These are phyloP conservation scores for Arabidopsis suecica DNA, from an alignment of 345 rosid species.

Conservation along the genomic window DNA sequence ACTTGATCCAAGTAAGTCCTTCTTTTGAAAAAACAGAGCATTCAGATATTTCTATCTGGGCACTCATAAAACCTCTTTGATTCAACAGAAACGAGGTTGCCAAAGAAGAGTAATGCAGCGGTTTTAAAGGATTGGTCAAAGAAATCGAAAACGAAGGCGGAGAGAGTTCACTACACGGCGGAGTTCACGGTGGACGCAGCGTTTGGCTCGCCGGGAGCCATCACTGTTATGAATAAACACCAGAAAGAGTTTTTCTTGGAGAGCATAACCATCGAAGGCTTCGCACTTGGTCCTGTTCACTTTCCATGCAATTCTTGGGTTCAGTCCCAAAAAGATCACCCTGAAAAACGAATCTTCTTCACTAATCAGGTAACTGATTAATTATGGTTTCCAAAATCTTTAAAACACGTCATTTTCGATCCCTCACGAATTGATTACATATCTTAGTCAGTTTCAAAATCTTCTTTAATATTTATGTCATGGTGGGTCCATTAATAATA, in stretches of 20 bases:
- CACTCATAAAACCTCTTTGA: neutral
- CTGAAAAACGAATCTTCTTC: constrained; percentile 74
- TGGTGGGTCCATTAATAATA: constrained; percentile 31
- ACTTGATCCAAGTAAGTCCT: constrained; percentile 78
- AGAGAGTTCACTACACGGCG: constrained; percentile 86
- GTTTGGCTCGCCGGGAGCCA: constrained; percentile 89
- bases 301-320: constrained; percentile 98
- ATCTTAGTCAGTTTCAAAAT: constrained; percentile 14
- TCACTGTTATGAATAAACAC: constrained; percentile 80
- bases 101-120: constrained; percentile 80
- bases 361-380: constrained; percentile 67
- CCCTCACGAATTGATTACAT: constrained; percentile 19
- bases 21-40: neutral
- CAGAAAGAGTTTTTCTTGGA: constrained; percentile 88
- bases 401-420: constrained; percentile 13
- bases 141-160: constrained; percentile 73
- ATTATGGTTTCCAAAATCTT: constrained; percentile 2
- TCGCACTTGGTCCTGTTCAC: constrained; percentile 78
- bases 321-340: constrained; percentile 72
- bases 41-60: neutral
- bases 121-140: constrained; percentile 80
- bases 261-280: constrained; percentile 82
- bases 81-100: constrained; percentile 62
- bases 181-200: constrained; percentile 75
- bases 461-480: neutral